Evolutionary conservation across 768 basidiomycete species (phyloP), one percentile per base, ranked within the genome.

Genomic region (Panus rudis): DNA sequence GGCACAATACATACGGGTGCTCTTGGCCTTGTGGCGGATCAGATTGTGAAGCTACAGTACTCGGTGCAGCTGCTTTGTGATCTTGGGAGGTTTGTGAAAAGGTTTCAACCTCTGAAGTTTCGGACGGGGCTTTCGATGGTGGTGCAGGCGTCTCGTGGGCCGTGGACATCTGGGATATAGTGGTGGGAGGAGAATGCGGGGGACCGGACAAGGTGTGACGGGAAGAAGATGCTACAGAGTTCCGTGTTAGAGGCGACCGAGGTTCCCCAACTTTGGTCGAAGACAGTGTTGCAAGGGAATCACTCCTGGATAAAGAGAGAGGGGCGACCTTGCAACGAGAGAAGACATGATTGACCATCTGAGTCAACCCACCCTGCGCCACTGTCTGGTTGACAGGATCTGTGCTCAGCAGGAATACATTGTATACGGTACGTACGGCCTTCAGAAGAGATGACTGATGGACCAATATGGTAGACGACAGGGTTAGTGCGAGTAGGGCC

Each of bases 291-390:
- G 52, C 32, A 8, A 42, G 47, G 8, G 58, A 57, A 6, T 57
- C 53, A 28, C 44, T 52, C 6, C 45, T 48, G 17, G 54, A 46
- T 5, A 51, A 25, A 11, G 47, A 39, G 3, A 45, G 34, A 10
- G 32, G 22, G 7, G 46, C 51, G 5, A 70, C 55, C 58, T 72
- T 72, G 55, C 89, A 90, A 17, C 96, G 78, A 12, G 84, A 75
- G 60, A 99, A 98, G 44, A 98, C 81, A 56, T 97, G 93, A 54
- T 96, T 87, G 3, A 98, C 92, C 83, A 99, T 98, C 62, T 99
- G 96, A 0, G 92, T 92, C 14, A 99, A 75, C 14, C 93, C 92
- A 16, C 94, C 96, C 63, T 99, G 96, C 14, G 96, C 96, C 27
- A 99, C 94, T 70, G 89, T 93, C 65, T 98, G 96, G 52, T 94